Base-by-base conservation (phyloP, 345 rosid genomes). In the Heritiera littoralis region DNA sequence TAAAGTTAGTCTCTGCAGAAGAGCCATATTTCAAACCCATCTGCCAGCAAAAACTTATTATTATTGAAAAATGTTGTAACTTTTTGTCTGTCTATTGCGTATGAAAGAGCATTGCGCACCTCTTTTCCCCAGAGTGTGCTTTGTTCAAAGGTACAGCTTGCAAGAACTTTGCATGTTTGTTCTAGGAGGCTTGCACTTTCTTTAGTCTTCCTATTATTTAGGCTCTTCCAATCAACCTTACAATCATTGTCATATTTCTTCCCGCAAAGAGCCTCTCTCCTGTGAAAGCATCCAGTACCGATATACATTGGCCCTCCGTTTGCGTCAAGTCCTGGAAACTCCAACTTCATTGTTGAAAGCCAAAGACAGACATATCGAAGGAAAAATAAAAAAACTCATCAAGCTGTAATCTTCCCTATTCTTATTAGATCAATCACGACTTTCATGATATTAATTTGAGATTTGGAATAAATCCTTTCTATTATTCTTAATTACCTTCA, bases 1-100 rank as follows among this genome's bases (percentile, higher is more conserved):
- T 35, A 1, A 35, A 3, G 38, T 2, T 3, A 45, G 87, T 89
- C 80, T 89, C 91, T 18, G 72, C 89, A 11, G 82, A 72, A 64
- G 76, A 84, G 4, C 88, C 88, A 46, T 87, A 69, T 49, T 0
- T 13, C 32, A 69, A 23, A 69, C 74, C 74, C 40, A 69, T 48
- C 74, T 69, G 56, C 58, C 12, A 46, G 0, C 18, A 46, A 69
- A 69, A 3, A 17, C 71, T 66, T 40, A 12, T 52, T n/a, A 35
- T 35, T 35, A 35, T 35, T 35, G 38, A 35, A 35, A 35, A 35
- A 35, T 35, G 38, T 0, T 35, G 1, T 35, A 3, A 15, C 77
- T 46, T 72, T 79, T 79, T 35, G 38, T 77, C 38, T 35, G 38
- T 35, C 38, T 35, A 35, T 1, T 35, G 3, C 1, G 38, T 80